phyloP scores from a whole-genome alignment of 2,329 filamentous ascomycete genomes.

The Geosmithia putterillii region DNA sequence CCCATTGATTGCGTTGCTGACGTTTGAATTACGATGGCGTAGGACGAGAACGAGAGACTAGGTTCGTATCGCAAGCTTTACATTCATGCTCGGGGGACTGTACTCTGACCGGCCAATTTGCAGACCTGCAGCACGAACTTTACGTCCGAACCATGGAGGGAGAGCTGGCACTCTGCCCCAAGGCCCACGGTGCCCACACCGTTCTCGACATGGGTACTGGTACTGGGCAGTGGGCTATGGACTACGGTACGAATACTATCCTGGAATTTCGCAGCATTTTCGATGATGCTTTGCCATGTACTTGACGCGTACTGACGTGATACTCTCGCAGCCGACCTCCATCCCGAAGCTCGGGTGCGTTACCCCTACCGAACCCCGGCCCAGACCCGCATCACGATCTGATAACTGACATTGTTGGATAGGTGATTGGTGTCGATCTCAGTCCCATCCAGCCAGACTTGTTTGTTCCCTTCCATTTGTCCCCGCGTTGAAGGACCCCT shows the following conservation, averaged over 20 bases:
- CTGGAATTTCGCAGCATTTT: not conserved
- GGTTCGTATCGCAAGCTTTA: too few species aligned
- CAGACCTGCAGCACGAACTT: constrained; percentile 2
- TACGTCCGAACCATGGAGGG: constrained; percentile 1
- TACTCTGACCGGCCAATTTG: not conserved
- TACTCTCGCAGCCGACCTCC: constrained; percentile 2
- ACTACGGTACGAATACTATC: constrained; percentile 10
- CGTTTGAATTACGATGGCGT: not conserved
- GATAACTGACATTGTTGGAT: not conserved
- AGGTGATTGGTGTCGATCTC: constrained; percentile 17
- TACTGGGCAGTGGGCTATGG: constrained; percentile 18
- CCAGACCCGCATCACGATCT: not conserved
- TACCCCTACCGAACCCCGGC: not conserved
- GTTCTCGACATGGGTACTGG: constrained; percentile 19
- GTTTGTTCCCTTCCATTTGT: not conserved
- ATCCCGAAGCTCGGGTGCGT: constrained; percentile 9
- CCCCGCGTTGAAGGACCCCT: not conserved
- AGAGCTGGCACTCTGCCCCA: not conserved
- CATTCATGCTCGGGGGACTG: too few species aligned
- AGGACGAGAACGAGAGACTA: constrained; percentile 8
- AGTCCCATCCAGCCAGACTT: constrained; percentile 20
- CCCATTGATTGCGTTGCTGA: not conserved
- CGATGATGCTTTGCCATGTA: not conserved
- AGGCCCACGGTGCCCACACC: constrained; percentile 7
- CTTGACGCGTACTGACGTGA: not conserved